Base-by-base conservation (phyloP, 2,329 filamentous ascomycete species). In the Akanthomyces lecanii region DNA sequence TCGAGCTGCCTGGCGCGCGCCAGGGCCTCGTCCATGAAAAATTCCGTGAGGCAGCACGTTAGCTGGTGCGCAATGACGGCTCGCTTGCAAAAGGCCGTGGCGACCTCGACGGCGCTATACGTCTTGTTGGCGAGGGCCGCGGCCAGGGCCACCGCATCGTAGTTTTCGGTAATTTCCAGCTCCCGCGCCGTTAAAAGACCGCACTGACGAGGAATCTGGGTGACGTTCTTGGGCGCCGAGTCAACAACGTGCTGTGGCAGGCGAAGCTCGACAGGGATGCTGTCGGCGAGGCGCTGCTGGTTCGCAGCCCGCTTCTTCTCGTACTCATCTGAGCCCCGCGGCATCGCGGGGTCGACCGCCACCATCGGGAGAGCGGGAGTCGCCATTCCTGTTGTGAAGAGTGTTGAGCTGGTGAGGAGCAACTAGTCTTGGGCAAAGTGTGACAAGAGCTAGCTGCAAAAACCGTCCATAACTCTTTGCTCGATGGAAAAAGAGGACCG, bases 1-100 rank as follows among this genome's bases (percentile, higher is more conserved):
- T 85, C 83, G 1, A 83, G 69, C 3, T 70, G 42, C 25, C 66
- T 66, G 0, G 74, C 74, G 14, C 75, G 75, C n/a, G 74, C 63
- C 0, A 85, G 45, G 1, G 84, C 84, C 10, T 75, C 68, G 2
- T 78, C 73, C 66, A 83, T 82, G 52, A 84, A 78, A 33, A 81
- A 79, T 61, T 86, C 82, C 0, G 79, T 80, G 3, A 84, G 69
- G 53, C 82, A 84, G 51, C 74, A 74, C 21, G 77, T 82, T 23
- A 85, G 72, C 68, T 88, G 85, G 62, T 88, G 85, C 0, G 85
- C 83, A 7, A 82, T 74, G 1, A 77, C 77, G 3, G 80, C 79
- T 6, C 79, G 69, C 68, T 84, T 83, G 65, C 77, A 79, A 68
- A 83, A 88, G 0, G 83, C 84, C 14, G 70, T 73, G 1, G 73